Percentiles rank a stretch among this genome's conserved stretches.
These are phyloP conservation scores for Senecio squalidus DNA, from an alignment of 140 eudicot species.

Conservation along the genomic window DNA sequence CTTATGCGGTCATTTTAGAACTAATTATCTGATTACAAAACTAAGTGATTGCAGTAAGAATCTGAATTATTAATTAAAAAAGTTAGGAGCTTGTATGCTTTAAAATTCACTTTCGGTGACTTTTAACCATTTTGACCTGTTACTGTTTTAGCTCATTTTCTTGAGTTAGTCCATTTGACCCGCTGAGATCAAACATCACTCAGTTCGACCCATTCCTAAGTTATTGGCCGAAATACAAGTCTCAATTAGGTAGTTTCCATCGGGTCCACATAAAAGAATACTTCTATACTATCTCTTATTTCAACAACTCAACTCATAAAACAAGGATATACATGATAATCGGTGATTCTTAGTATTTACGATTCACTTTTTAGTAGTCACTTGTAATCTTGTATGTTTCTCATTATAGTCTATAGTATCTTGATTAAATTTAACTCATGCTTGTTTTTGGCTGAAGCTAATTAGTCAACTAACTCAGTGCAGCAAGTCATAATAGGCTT, in stretches of 20 bases:
- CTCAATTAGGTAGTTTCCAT: background rate
- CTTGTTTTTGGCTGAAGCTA: background rate
- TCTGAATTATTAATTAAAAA: no score
- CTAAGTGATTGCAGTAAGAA: background rate
- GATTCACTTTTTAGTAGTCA: background rate
- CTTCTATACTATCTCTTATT: background rate
- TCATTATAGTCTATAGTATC: background rate
- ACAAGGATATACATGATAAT: background rate
- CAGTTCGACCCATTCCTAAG: no score
- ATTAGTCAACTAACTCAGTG: constrained; percentile 21
- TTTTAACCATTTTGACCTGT: no score
- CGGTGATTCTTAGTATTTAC: background rate
- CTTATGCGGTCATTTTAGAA: background rate
- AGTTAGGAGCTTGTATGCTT: no score
- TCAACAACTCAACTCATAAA: background rate
- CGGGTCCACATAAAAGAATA: background rate
- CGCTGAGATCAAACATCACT: no score
- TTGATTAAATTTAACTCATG: background rate
- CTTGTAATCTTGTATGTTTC: background rate
- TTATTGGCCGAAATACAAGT: no score
- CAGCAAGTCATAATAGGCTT: constrained; percentile 88
- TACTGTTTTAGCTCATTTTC: no score
- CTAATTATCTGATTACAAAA: background rate
- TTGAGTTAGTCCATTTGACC: no score
- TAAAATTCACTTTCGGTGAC: no score